Evolutionary conservation across 192 early-diverging fungal species (phyloP), one percentile per base, ranked within the genome.

Genomic region (Umbelopsis vinacea): DNA sequence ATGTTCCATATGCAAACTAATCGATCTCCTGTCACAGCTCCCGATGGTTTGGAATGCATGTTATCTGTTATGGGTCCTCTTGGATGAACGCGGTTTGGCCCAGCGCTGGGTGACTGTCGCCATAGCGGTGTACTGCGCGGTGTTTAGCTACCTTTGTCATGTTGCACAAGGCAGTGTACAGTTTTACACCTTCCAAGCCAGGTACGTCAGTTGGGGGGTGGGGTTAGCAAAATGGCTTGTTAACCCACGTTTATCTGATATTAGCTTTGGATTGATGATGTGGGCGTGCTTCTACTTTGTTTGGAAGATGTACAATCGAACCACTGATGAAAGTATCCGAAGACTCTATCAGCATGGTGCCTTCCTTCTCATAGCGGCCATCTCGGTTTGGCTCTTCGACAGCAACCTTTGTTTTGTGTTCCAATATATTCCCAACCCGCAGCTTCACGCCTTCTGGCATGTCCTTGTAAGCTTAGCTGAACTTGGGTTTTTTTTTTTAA

Each of bases 251-350:
- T 55, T 33, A 46, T 66, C 2, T 43, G 2, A 43, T 43, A 43
- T 52, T 50, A 77, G 76, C 12, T 73, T 77, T 68, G 76, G 71
- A 4, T 22, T 73, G 38, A 72, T 78, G 47, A 78, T 78, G 72
- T 78, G 76, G 76, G 73, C 72, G 52, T 78, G 72, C 48, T 71
- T 78, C 26, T 78, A 69, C 68, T 63, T 74, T 48, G 76, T 78
- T 12, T 74, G 76, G 76, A 74, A 70, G 19, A 52, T 71, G 68
- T 77, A 78, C 50, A 46, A 23, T 40, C 33, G 66, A 23, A 69
- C 52, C 8, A 46, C 46, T 23, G 67, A 71, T 22, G 23, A 66
- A 35, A 35, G 66, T 23, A 22, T 74, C 53, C 53, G 54, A 11
- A 43, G 43, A 33, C 22, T 77, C 3, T 77, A 72, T 43, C 43